Conservation (phyloP, 202 grass and related monocot genomes). For the Schoenoplectus tabernaemontani region DNA sequence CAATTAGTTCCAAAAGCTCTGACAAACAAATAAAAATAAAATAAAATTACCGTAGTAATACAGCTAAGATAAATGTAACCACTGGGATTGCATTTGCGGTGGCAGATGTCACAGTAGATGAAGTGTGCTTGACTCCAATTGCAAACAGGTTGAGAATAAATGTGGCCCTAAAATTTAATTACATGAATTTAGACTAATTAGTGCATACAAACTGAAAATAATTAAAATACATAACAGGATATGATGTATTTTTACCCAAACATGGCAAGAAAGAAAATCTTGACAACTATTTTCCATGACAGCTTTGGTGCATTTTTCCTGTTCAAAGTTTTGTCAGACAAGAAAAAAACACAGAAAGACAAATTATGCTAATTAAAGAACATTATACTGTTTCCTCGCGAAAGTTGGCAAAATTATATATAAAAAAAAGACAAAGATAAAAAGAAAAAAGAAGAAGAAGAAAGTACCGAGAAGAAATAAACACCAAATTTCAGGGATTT, state of each 20-base stretch:
- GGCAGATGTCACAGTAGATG: conserved; percentile 51
- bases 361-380: background rate
- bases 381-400: too few relatives aligned
- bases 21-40: background rate
- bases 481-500: background rate
- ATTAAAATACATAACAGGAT: background rate
- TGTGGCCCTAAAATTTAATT: conserved; percentile 39
- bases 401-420: too few relatives aligned
- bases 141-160: conserved; percentile 56
- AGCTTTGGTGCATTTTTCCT: conserved; percentile 47
- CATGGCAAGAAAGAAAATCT: conserved; percentile 52
- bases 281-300: conserved; percentile 26
- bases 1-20: background rate
- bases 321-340: background rate
- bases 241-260: background rate
- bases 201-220: background rate
- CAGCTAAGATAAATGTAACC: conserved; percentile 64
- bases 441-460: too few relatives aligned
- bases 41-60: conserved; percentile 39
- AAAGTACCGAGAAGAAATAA: too few relatives aligned
- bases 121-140: conserved; percentile 56
- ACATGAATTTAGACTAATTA: background rate
- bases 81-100: conserved; percentile 56
- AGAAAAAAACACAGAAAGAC: background rate
- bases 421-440: too few relatives aligned